A percentile compares a stretch with the other conserved stretches of the same genome.
These are phyloP conservation scores for Phylloporus sp. DNA, from an alignment of 768 basidiomycete species.

Conservation along the genomic window DNA sequence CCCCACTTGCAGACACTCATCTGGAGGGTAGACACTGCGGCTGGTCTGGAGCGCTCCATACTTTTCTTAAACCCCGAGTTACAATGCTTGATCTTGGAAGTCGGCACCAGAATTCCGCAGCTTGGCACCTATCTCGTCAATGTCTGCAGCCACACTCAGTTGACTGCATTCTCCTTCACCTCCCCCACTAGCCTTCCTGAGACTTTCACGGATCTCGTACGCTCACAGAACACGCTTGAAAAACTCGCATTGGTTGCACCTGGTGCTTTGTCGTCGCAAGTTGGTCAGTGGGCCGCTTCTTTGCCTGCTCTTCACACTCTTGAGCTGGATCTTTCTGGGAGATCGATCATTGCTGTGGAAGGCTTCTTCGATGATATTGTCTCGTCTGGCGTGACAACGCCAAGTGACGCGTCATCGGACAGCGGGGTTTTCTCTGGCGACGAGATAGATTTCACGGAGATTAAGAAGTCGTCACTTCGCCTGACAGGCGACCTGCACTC, in stretches of 20 bases:
- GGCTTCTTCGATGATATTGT: conserved; percentile 72
- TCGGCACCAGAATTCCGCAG: conserved; percentile 52
- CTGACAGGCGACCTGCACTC: conserved; percentile 57
- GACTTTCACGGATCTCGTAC: conserved; percentile 60
- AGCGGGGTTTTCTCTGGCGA: conserved; percentile 76
- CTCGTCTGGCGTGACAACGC: conserved; percentile 66
- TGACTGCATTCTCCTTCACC: conserved; percentile 65
- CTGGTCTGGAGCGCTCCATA: conserved; percentile 57
- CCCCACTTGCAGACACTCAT: conserved; percentile 64
- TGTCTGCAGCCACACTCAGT: conserved; percentile 56
- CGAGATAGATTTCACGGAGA: conserved; percentile 71
- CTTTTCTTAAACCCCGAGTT: conserved; percentile 66
- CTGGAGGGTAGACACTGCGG: conserved; percentile 67
- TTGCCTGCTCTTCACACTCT: conserved; percentile 58
- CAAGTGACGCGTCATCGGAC: conserved; percentile 65
- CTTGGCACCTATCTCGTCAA: conserved; percentile 59
- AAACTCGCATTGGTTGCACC: conserved; percentile 65
- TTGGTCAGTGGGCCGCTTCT: conserved; percentile 71
- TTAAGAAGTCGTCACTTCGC: conserved; percentile 63
- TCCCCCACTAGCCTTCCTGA: conserved; percentile 69
- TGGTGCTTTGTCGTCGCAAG: conserved; percentile 61
- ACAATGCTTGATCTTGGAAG: conserved; percentile 56
- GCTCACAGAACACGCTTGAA: conserved; percentile 54
- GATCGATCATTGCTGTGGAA: conserved; percentile 65
- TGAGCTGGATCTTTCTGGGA: conserved; percentile 66